Conservation (phyloP, 2,329 filamentous ascomycete species). For the Hypomyces perniciosus region DNA sequence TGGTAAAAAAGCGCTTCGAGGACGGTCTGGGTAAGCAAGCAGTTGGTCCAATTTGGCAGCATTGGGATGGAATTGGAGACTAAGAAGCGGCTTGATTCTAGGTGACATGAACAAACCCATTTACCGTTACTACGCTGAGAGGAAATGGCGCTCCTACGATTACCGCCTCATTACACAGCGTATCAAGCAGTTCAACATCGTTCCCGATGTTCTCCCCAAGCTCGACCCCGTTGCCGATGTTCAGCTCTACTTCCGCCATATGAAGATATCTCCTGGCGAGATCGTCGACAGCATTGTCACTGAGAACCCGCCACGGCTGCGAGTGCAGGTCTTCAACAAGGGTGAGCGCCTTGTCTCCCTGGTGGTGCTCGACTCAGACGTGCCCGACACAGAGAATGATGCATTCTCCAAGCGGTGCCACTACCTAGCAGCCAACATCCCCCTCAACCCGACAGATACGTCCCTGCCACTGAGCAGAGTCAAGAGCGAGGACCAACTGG, state of each 20-base stretch:
- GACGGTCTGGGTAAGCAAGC: constrained; percentile 67
- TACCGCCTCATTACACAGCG: constrained; percentile 76
- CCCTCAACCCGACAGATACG: constrained; percentile 46
- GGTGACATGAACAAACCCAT: constrained; percentile 95
- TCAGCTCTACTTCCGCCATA: constrained; percentile 69
- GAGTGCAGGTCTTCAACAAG: constrained; percentile 77
- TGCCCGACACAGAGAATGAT: constrained; percentile 71
- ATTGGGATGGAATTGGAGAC: background rate
- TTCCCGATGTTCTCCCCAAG: constrained; percentile 80
- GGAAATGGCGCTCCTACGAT: constrained; percentile 82
- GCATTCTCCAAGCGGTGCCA: constrained; percentile 77
- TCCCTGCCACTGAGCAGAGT: constrained; percentile 61
- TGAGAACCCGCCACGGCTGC: constrained; percentile 67
- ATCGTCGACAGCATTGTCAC: constrained; percentile 70
- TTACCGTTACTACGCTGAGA: constrained; percentile 82
- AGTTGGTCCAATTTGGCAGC: background rate
- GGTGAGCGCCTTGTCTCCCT: constrained; percentile 79
- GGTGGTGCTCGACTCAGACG: constrained; percentile 82
- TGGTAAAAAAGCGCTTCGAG: constrained; percentile 90
- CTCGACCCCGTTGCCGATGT: constrained; percentile 76
- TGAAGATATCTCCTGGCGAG: constrained; percentile 67
- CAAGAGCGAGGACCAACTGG: constrained; percentile 55
- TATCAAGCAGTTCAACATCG: constrained; percentile 76
- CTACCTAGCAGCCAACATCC: constrained; percentile 68
- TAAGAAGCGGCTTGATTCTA: constrained; percentile 32